Conservation (phyloP, 2,329 filamentous ascomycete genomes). For the Fusarium napiforme region DNA sequence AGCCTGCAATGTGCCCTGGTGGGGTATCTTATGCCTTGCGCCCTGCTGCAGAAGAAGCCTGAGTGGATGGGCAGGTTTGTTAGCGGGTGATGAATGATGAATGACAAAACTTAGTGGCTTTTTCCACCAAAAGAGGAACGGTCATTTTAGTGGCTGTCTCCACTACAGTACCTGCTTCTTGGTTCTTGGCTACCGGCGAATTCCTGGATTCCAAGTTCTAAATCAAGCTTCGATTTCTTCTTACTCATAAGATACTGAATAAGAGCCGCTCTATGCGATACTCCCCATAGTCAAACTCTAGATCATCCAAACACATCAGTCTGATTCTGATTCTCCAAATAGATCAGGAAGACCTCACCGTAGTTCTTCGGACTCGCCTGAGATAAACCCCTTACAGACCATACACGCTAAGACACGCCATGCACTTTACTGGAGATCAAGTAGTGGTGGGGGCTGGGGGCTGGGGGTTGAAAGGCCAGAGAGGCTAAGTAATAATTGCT, state of each 20-base stretch:
- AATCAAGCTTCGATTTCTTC: constrained; percentile 10
- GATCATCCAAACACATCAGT: neutral
- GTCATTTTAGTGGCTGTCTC: constrained; percentile 11
- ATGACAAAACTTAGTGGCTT: constrained; percentile 28
- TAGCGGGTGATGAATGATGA: constrained; percentile 7
- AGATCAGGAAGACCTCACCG: neutral
- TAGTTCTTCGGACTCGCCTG: neutral
- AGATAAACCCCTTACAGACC: constrained; percentile 3
- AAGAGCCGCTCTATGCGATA: constrained; percentile 6
- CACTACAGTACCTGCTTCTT: constrained; percentile 20
- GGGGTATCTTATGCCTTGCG: constrained; percentile 14
- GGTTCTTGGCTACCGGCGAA: constrained; percentile 13
- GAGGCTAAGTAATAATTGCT: constrained; percentile 10
- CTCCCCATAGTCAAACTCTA: neutral
- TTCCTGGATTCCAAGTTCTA: constrained; percentile 8
- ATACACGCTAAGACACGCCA: constrained; percentile 20
- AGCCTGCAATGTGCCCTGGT: constrained; percentile 22
- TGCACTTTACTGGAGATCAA: constrained; percentile 10
- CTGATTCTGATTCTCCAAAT: neutral
- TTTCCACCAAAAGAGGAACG: constrained; percentile 11
- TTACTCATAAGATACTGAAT: constrained; percentile 1
- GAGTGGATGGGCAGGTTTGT: neutral
- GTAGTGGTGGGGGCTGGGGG: neutral
- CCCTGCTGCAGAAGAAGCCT: neutral
- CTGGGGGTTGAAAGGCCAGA: constrained; percentile 13